Base-by-base conservation (phyloP, 805 yeast species). In the Candida berthetii region DNA sequence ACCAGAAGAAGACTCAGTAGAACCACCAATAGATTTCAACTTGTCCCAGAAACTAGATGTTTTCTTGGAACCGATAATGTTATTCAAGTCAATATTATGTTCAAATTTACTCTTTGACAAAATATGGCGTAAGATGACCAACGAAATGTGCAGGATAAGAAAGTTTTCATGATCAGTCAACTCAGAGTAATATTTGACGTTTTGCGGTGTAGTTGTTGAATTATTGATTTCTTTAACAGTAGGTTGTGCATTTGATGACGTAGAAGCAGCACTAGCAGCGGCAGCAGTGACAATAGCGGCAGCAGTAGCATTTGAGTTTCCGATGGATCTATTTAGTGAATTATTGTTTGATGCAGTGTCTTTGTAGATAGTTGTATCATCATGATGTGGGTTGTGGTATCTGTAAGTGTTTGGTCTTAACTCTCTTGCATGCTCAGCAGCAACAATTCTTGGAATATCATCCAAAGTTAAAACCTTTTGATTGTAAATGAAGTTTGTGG, bases 401-500 rank as follows among this genome's bases (percentile, higher is more conserved):
- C 84, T 81, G 64, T 84, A 90, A 0, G 96, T 96, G 61, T 89
- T 89, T 2, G 97, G 96, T 43, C 96, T 74, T 55, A 85, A 83
- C 46, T 87, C 96, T 48, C 96, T 71, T 0, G 98, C 96, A 61
- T 91, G 96, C 54, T 93, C 97, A 9, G 96, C 91, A 2, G 97
- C 96, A 7, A 93, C 97, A 56, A 93, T 91, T 49, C 98, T 74
- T 7, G 98, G 96, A 52, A 93, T 93, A 62, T 93, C 99, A 62
- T 93, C 98, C 52, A 93, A 72, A 0, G 97, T 91, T 40, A 93
- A 73, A 0, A 91, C 82, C 50, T 85, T 86, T 50, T 91, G 95
- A 54, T 80, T 85, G 53, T 82, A 78, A 41, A 89, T 72, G 38
- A 86, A 69, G 49, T 78, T 82, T 1, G 89, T 77, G 0, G 91